phyloP scores from a whole-genome alignment of 306 rosid species.

The Pyrus betulifolia region DNA sequence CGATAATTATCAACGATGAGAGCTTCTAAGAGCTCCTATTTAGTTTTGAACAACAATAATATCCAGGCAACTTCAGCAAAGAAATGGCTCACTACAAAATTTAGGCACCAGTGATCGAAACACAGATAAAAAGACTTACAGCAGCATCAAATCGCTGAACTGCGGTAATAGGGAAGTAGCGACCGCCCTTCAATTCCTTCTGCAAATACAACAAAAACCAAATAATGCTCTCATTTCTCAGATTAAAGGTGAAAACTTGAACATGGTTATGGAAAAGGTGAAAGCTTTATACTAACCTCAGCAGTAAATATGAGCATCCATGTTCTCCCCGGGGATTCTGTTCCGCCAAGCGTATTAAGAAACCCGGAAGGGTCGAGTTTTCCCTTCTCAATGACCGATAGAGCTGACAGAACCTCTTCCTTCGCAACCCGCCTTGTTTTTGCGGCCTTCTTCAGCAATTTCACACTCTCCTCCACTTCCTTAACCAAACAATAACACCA shows the following conservation, averaged over 20 bases:
- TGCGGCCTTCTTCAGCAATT: slow-evolving; percentile 72
- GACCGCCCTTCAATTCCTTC: slow-evolving; percentile 67
- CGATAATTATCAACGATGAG: not conserved
- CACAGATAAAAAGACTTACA: slow-evolving; percentile 46
- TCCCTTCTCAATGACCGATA: slow-evolving; percentile 68
- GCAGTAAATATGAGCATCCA: slow-evolving; percentile 94
- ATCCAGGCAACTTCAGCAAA: not conserved
- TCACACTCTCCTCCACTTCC: slow-evolving; percentile 72
- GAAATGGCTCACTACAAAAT: not conserved
- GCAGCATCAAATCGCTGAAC: slow-evolving; percentile 90
- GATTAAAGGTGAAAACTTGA: not conserved
- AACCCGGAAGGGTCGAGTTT: slow-evolving; percentile 69
- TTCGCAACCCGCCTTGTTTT: slow-evolving; percentile 56
- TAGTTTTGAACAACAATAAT: not conserved
- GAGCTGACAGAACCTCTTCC: slow-evolving; percentile 66
- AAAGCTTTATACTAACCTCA: slow-evolving; percentile 37
- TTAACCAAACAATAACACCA: slow-evolving; percentile 27
- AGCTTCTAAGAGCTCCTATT: not conserved
- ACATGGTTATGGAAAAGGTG: not conserved
- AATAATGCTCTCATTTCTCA: slow-evolving; percentile 1
- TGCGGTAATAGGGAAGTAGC: slow-evolving; percentile 82
- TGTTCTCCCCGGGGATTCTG: slow-evolving; percentile 82
- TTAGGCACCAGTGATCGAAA: not conserved
- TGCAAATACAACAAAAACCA: slow-evolving; percentile 24
- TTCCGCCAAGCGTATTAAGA: slow-evolving; percentile 71